These are phyloP conservation scores for Chloroidium sp. DNA, from an alignment of 163 green algal genomes.

Conservation along the genomic window DNA sequence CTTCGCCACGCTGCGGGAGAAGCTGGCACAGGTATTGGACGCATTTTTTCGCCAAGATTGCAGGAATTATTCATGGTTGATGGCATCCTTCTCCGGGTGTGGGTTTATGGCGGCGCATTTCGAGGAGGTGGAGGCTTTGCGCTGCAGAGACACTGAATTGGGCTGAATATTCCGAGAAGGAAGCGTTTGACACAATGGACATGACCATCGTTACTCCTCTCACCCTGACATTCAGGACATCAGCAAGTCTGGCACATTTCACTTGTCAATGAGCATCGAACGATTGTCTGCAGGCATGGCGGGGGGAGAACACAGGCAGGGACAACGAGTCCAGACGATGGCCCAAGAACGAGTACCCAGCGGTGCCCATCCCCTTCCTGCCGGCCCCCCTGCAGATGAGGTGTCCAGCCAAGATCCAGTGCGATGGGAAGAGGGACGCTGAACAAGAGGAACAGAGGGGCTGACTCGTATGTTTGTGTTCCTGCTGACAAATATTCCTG, in stretches of 20 bases:
- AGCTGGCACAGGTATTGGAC: not conserved
- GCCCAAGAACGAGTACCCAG: not conserved
- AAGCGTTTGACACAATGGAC: too few species aligned
- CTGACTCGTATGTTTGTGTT: too few species aligned
- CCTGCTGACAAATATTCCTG: too few species aligned
- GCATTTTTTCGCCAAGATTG: not conserved
- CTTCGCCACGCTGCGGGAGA: not conserved
- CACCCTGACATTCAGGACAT: not conserved
- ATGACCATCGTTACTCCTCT: not conserved
- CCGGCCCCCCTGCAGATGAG: slow-evolving; percentile 6
- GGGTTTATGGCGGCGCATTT: too few species aligned
- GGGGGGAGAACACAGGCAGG: not conserved
- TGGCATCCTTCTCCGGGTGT: too few species aligned
- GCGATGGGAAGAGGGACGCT: too few species aligned
- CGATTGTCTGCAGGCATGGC: not conserved
- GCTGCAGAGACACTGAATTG: too few species aligned
- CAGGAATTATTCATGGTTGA: too few species aligned
- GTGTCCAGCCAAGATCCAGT: too few species aligned
- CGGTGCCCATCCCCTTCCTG: slow-evolving; percentile 15
- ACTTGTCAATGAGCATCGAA: not conserved
- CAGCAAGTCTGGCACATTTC: not conserved
- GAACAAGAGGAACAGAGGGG: too few species aligned
- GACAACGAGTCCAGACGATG: not conserved
- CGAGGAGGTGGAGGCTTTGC: too few species aligned
- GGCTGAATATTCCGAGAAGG: too few species aligned